phyloP scores from a whole-genome alignment of 495 filamentous ascomycete species.

The Pseudevernia furfuracea region DNA sequence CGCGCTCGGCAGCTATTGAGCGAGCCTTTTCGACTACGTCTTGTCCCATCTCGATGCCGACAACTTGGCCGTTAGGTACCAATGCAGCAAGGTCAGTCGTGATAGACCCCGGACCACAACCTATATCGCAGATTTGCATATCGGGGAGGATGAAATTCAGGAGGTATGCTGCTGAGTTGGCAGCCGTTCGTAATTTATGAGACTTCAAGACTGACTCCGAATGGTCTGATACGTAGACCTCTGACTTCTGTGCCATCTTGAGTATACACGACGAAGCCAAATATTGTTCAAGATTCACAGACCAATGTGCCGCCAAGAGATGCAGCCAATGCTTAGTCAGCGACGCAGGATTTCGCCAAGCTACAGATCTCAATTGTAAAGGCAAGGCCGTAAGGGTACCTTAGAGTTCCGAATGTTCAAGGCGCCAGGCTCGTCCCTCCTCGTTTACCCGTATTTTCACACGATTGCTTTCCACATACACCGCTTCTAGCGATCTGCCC shows the following conservation, averaged over 20 bases:
- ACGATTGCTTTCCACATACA: not conserved
- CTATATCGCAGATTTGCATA: constrained; percentile 49
- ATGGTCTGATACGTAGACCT: constrained; percentile 45
- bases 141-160: constrained; percentile 40
- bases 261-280: too few relatives aligned
- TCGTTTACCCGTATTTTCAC: not conserved
- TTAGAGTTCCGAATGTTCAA: not conserved
- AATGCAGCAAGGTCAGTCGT: constrained; percentile 44
- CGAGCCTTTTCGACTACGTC: constrained; percentile 36
- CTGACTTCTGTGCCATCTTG: constrained; percentile 16
- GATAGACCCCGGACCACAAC: constrained; percentile 53
- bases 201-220: constrained; percentile 41
- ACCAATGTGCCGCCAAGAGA: not conserved
- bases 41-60: constrained; percentile 36
- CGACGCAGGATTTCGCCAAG: not conserved
- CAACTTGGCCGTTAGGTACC: constrained; percentile 41
- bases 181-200: constrained; percentile 46
- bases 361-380: not conserved
- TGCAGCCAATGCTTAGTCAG: not conserved
- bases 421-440: not conserved
- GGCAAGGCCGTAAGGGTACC: not conserved
- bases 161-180: constrained; percentile 45
- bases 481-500: not conserved
- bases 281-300: too few relatives aligned
- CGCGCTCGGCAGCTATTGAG: constrained; percentile 31